These are phyloP conservation scores for Penicillium cosmopolitanum DNA, from an alignment of 495 filamentous ascomycete genomes.

Conservation along the genomic window DNA sequence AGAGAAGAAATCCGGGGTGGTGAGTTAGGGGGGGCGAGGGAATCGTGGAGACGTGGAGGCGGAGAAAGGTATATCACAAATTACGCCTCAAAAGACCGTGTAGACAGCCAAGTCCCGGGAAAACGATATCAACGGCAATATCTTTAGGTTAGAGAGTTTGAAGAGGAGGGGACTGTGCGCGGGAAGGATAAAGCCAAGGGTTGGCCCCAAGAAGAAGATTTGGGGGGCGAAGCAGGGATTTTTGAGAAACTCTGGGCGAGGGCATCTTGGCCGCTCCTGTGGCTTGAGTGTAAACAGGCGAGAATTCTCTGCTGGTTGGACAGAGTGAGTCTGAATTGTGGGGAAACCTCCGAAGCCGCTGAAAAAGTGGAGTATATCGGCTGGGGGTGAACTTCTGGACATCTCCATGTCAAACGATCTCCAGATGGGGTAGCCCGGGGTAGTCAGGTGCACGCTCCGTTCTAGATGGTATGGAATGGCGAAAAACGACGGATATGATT, in stretches of 20 bases:
- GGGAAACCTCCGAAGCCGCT: constrained; percentile 23
- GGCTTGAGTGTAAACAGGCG: constrained; percentile 7
- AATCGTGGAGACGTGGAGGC: constrained; percentile 28
- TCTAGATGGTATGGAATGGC: not conserved
- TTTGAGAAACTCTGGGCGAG: constrained; percentile 7
- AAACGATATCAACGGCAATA: constrained; percentile 18
- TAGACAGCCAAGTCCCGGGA: constrained; percentile 11
- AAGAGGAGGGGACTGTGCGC: constrained; percentile 14
- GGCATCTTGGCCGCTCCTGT: not conserved
- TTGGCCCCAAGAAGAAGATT: constrained; percentile 17
- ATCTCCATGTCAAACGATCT: not conserved
- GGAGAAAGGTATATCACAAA: constrained; percentile 34
- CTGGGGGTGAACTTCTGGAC: constrained; percentile 6
- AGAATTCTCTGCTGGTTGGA: constrained; percentile 18
- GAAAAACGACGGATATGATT: constrained; percentile 13
- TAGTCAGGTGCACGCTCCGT: constrained; percentile 8
- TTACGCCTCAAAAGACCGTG: not conserved
- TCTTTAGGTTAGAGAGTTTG: not conserved
- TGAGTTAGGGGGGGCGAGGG: constrained; percentile 8
- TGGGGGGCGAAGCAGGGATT: not conserved
- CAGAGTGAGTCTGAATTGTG: not conserved
- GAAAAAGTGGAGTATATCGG: constrained; percentile 14
- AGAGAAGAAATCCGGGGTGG: constrained; percentile 28
- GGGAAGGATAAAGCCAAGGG: constrained; percentile 10
- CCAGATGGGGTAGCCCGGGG: constrained; percentile 20